Evolutionary conservation across 2,329 filamentous ascomycete genomes (phyloP).

Genomic region (Neopestalotiopsis clavispora): DNA sequence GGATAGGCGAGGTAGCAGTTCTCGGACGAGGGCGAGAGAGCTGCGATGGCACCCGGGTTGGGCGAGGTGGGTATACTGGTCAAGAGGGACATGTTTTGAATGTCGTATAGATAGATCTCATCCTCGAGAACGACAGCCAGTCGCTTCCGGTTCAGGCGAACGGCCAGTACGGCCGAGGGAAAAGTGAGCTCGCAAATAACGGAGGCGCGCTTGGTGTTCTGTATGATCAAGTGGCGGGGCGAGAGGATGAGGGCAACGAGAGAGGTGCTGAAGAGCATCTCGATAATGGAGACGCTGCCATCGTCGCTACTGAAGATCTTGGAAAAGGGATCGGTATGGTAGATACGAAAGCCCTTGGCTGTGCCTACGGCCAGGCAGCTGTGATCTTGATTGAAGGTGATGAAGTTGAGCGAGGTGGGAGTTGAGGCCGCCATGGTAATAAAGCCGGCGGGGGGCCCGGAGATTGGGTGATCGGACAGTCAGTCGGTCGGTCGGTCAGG

Average conservation of each 20-base stretch:
- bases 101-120: conserved; percentile 97
- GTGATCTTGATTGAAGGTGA: conserved; percentile 99
- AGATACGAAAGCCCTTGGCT: conserved; percentile 92
- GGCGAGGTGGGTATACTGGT: conserved; percentile 93
- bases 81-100: conserved; percentile 95
- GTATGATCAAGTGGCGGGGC: conserved; percentile 89
- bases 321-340: conserved; percentile 93
- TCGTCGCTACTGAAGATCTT: conserved; percentile 95
- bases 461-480: neutral
- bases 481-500: neutral
- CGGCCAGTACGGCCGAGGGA: conserved; percentile 91
- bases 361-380: conserved; percentile 97
- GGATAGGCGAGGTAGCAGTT: conserved; percentile 96
- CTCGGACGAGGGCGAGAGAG: conserved; percentile 90
- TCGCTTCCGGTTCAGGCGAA: conserved; percentile 92
- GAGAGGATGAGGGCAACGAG: conserved; percentile 93
- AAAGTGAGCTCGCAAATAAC: conserved; percentile 99
- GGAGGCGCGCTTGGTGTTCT: conserved; percentile 86
- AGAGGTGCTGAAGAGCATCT: conserved; percentile 99
- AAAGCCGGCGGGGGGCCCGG: neutral
- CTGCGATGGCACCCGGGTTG: conserved; percentile 89
- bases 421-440: conserved; percentile 9
- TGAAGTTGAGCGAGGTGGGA: conserved; percentile 79
- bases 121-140: conserved; percentile 93
- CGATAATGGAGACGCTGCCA: conserved; percentile 92